Percentiles rank a stretch among this genome's conserved stretches.
Evolutionary conservation across 208 protist genomes (phyloP).

Genomic region (Leishmania braziliensis): DNA sequence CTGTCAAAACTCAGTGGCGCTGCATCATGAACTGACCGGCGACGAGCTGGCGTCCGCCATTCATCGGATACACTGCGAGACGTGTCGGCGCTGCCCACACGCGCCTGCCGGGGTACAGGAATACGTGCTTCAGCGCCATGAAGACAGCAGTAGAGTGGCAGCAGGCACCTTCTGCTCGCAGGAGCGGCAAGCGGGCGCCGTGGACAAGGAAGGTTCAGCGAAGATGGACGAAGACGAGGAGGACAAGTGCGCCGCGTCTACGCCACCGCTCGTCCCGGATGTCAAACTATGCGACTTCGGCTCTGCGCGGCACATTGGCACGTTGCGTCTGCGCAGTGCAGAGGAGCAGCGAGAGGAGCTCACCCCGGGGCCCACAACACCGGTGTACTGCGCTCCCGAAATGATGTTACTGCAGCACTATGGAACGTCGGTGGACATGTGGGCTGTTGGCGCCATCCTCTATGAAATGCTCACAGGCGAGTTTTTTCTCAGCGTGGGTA

Average conservation of each 20-base stretch:
- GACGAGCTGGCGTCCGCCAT: slow-evolving; percentile 20
- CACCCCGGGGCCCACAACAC: slow-evolving; percentile 83
- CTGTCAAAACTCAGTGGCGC: slow-evolving; percentile 4
- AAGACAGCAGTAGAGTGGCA: background rate
- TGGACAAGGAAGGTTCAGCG: background rate
- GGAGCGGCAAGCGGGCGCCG: background rate
- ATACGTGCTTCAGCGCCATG: background rate
- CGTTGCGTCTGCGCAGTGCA: slow-evolving; percentile 94
- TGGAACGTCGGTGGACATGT: slow-evolving; percentile 85
- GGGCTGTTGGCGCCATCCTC: slow-evolving; percentile 91
- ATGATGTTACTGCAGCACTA: slow-evolving; percentile 78
- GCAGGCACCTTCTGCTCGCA: background rate
- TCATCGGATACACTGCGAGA: slow-evolving; percentile 23
- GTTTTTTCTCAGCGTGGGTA: slow-evolving; percentile 96
- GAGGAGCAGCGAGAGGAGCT: slow-evolving; percentile 83
- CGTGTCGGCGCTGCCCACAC: slow-evolving; percentile 6
- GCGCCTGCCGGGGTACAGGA: background rate
- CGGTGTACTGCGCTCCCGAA: slow-evolving; percentile 95
- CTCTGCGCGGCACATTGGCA: slow-evolving; percentile 76
- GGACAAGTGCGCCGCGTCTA: no score
- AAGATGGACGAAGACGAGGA: background rate
- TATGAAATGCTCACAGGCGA: slow-evolving; percentile 82
- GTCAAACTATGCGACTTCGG: slow-evolving; percentile 88
- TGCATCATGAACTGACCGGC: slow-evolving; percentile 30
- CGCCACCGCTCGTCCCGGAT: slow-evolving; percentile 28